A percentile compares a stretch with the other conserved stretches of the same genome.
These are phyloP conservation scores for Jatropha podagrica DNA, from an alignment of 441 rosid species.

Conservation along the genomic window DNA sequence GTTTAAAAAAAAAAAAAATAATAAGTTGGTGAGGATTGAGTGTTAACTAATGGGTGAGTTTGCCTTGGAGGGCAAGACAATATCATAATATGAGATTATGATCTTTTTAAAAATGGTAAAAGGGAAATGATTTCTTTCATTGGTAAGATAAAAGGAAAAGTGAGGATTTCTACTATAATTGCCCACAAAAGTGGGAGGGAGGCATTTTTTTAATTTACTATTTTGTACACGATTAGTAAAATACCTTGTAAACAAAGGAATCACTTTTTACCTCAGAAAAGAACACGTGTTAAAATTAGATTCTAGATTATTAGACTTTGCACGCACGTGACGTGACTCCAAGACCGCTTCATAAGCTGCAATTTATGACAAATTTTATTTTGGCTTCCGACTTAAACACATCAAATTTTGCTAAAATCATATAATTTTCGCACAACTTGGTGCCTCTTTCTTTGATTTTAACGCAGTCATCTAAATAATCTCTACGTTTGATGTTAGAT, in stretches of 20 bases:
- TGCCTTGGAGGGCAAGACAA: not conserved
- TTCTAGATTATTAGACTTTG: conserved; percentile 5
- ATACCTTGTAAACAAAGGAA: too few species aligned
- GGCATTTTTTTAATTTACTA: not conserved
- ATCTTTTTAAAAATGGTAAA: too few species aligned
- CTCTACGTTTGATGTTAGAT: too few species aligned
- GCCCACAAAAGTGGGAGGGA: not conserved
- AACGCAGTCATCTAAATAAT: not conserved
- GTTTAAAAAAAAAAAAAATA: too few species aligned
- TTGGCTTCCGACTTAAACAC: too few species aligned
- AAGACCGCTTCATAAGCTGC: too few species aligned
- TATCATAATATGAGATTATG: too few species aligned
- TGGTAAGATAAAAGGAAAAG: not conserved
- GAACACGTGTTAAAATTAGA: not conserved
- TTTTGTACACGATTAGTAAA: too few species aligned
- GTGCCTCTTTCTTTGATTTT: not conserved
- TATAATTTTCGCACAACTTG: not conserved
- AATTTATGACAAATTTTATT: too few species aligned
- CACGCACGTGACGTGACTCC: not conserved
- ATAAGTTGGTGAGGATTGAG: not conserved
- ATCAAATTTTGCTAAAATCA: not conserved
- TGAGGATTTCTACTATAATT: not conserved
- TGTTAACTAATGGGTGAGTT: not conserved
- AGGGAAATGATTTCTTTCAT: not conserved
- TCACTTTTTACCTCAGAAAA: not conserved